Evolutionary conservation across 163 green algal species (phyloP).

Genomic region (Prototheca stagnorum): DNA sequence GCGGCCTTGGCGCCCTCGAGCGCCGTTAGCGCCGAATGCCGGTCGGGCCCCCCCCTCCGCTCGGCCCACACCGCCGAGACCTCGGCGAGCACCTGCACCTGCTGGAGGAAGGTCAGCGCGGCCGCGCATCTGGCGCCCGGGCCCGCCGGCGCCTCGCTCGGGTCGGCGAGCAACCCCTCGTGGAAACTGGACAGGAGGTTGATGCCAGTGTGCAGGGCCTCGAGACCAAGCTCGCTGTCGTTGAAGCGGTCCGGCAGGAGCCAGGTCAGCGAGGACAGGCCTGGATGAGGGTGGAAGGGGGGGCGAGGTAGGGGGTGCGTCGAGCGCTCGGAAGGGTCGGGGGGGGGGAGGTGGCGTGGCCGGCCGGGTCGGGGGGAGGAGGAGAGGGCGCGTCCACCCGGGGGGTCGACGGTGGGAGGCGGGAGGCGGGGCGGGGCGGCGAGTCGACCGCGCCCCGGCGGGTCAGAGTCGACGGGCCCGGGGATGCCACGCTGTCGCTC

Average conservation of each 20-base stretch:
- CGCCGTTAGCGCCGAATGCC: conserved; percentile 13
- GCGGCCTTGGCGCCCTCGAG: conserved; percentile 21
- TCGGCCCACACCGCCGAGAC: conserved; percentile 18
- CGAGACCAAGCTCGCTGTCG: conserved; percentile 27
- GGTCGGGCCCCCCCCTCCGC: conserved; percentile 1
- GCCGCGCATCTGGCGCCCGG: background rate
- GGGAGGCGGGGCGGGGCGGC: too few species aligned
- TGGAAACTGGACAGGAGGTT: conserved; percentile 31
- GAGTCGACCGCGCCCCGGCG: too few species aligned
- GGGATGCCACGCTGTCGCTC: too few species aligned
- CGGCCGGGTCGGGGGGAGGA: background rate
- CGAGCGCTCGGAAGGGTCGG: too few species aligned
- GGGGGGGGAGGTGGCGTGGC: background rate
- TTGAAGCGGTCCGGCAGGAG: conserved; percentile 38
- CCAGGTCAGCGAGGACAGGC: conserved; percentile 28
- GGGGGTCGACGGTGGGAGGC: background rate
- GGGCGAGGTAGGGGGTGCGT: background rate
- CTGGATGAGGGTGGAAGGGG: conserved; percentile 1
- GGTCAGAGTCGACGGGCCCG: too few species aligned
- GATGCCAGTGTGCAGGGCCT: conserved; percentile 34
- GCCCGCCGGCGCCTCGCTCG: background rate
- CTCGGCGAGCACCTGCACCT: conserved; percentile 36
- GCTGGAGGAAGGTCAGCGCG: conserved; percentile 19
- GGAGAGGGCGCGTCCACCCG: background rate
- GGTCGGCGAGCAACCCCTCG: conserved; percentile 22